Conservation (phyloP, 495 filamentous ascomycete species). For the Xylaria curta region DNA sequence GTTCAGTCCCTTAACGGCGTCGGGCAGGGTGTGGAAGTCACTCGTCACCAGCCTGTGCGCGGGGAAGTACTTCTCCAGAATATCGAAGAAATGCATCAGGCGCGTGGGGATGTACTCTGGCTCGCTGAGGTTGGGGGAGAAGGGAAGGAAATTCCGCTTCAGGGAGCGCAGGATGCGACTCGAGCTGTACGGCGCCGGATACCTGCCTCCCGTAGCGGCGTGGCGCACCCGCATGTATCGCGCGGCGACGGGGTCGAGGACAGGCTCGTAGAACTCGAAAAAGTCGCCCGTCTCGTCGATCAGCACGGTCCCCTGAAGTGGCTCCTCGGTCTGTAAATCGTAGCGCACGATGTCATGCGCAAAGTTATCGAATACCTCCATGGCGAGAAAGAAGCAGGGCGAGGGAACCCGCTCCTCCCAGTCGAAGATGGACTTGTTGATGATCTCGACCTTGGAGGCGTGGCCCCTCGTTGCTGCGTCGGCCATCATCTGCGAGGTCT, state of each 20-base stretch:
- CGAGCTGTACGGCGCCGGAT: conserved; percentile 60
- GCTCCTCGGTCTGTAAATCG: conserved; percentile 72
- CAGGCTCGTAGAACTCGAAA: conserved; percentile 84
- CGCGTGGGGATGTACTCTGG: conserved; percentile 95
- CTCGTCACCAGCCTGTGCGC: conserved; percentile 85
- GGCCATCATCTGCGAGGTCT: conserved; percentile 70
- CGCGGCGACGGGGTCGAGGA: conserved; percentile 80
- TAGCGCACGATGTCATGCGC: conserved; percentile 93
- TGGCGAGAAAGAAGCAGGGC: conserved; percentile 96
- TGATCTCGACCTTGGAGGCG: conserved; percentile 84
- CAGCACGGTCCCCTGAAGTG: conserved; percentile 84
- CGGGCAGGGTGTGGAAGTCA: conserved; percentile 88
- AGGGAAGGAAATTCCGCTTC: conserved; percentile 65
- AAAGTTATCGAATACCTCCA: conserved; percentile 99
- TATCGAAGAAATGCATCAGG: conserved; percentile 95
- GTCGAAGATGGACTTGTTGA: conserved; percentile 93
- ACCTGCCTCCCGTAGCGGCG: conserved; percentile 55
- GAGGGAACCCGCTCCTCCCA: conserved; percentile 85
- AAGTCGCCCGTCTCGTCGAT: conserved; percentile 89
- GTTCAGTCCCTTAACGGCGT: conserved; percentile 81
- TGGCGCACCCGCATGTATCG: conserved; percentile 83
- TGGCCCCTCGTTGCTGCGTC: conserved; percentile 75
- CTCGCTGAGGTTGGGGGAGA: conserved; percentile 71
- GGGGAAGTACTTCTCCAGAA: conserved; percentile 85
- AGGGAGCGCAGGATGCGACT: conserved; percentile 64